These are phyloP conservation scores for Salvia splendens DNA, from an alignment of 257 asterid genomes.

Conservation along the genomic window DNA sequence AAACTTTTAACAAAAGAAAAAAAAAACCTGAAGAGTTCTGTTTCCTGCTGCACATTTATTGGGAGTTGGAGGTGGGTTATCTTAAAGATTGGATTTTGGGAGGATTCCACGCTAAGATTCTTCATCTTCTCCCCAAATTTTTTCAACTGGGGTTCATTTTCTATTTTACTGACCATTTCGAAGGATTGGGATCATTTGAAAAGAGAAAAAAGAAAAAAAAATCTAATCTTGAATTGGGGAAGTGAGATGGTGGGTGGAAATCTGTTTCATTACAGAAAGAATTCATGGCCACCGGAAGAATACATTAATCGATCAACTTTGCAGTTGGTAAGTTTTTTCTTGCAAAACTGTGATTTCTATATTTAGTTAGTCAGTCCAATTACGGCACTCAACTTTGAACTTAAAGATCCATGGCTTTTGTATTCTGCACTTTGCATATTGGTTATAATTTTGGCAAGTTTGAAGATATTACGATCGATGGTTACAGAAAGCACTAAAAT, in stretches of 20 bases:
- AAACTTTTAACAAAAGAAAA: conserved; percentile 8
- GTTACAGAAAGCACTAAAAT: not conserved
- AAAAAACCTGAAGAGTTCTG: conserved; percentile 22
- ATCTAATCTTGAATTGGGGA: conserved; percentile 33
- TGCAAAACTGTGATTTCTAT: conserved; percentile 1
- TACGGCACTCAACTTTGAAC: conserved; percentile 7
- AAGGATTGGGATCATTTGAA: conserved; percentile 26
- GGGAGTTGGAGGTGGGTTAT: conserved; percentile 30
- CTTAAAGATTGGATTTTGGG: conserved; percentile 48
- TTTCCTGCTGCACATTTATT: not conserved
- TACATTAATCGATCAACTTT: conserved; percentile 76
- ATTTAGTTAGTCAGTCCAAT: conserved; percentile 10
- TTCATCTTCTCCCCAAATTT: not conserved
- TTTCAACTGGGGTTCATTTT: conserved; percentile 13
- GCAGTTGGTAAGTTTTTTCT: conserved; percentile 70
- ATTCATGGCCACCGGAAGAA: conserved; percentile 98
- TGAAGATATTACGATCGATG: not conserved
- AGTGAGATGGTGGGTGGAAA: conserved; percentile 83
- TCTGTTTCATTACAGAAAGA: conserved; percentile 78
- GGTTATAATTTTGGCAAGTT: not conserved
- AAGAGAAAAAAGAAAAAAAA: no score
- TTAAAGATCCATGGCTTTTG: conserved; percentile 12
- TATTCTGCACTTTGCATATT: not conserved
- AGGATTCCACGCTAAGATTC: conserved; percentile 41
- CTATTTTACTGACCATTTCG: not conserved